Base-by-base conservation (phyloP, 192 early-diverging fungal species). In the Borealophlyctis nickersoniae region DNA sequence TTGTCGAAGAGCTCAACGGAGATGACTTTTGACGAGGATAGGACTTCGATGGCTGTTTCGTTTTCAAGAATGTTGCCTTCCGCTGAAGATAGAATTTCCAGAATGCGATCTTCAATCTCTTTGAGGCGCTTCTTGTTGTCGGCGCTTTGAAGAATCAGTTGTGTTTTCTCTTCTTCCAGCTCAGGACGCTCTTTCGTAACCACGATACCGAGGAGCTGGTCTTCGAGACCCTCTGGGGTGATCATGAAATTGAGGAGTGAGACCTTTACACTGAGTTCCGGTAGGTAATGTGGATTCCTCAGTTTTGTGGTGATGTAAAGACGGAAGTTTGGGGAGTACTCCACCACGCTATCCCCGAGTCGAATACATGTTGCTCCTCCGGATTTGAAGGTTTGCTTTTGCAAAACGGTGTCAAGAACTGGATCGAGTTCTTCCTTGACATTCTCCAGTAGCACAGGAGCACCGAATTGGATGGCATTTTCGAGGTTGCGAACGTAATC, bases 41-140 rank as follows among this genome's bases (percentile, higher is more conserved):
- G 61, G 11, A 83, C 81, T 58, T 87, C 79, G 54, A 87, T 87
- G 22, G 85, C 85, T 9, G 77, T 79, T 60, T 84, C 77, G 58
- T 87, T 87, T 66, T 87, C 84, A 11, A 87, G 67, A 74, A 87
- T 87, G 62, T 87, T 87, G 34, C 85, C 85, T 59, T 87, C 85
- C 3, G 82, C 68, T 3, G 80, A 79, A 0, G 83, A 84, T 13
- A 87, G 71, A 62, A 87, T 87, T 31, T 75, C 65, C 52, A 87
- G 58, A 39, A 87, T 87, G 52, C 80, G 70, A 58, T 87, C 85
- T 57, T 87, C 85, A 39, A 86, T 87, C 59, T 87, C 85, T 65
- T 87, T 87, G 28, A 87, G 63, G 45, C 75, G 78, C 36, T 77
- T 79, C 58, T 84, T 81, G 64, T 87, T 87, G 34, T 87, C 85